Evolutionary conservation across 768 basidiomycete genomes (phyloP), one percentile per base, ranked within the genome.

Genomic region (Mycena galopus): DNA sequence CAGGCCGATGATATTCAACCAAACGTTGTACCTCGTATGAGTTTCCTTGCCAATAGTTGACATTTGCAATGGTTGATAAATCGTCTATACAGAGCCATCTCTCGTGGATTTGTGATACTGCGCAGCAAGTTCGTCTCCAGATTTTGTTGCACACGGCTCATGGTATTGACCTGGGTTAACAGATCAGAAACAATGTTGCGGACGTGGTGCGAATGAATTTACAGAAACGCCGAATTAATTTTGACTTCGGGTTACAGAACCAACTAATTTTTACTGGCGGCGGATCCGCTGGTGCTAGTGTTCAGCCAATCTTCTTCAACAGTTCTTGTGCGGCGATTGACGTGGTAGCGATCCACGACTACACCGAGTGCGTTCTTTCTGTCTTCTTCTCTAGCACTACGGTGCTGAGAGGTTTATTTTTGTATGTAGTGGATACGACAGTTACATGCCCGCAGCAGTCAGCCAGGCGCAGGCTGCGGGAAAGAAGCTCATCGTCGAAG

Each of bases 321-420:
- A 75, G 72, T 58, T 72, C 73, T 3, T 79, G 77, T 47, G 39
- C 67, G 2, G 77, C 78, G 6, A 77, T 85, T 57, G 83, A 83
- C 69, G 80, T 81, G 9, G 75, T 84, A 58, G 78, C 82, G 33
- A 81, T 85, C 59, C 83, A 85, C 59, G 82, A 83, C 32, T 84
- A 85, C 75, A 81, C 75, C 64, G 73, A 76, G 78, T 78, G 60
- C 27, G 69, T 69, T 55, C 23, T 29, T 50, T 32, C 37, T 19
- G 19, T 65, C 32, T 32, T 35, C n/a, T 30, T 71, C n/a, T 75
- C 65, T 75, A 21, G 11, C 12, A 55, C 25, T 44, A n/a, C 27
- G 42, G 17, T 44, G n/a, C n/a, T n/a, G n/a, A n/a, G n/a, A 57
- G 73, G 71, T 51, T 44, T 14, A 16, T 17, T 14, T 16, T 44